Conservation (phyloP, 148 eudicot species). For the Limonium bicolor region DNA sequence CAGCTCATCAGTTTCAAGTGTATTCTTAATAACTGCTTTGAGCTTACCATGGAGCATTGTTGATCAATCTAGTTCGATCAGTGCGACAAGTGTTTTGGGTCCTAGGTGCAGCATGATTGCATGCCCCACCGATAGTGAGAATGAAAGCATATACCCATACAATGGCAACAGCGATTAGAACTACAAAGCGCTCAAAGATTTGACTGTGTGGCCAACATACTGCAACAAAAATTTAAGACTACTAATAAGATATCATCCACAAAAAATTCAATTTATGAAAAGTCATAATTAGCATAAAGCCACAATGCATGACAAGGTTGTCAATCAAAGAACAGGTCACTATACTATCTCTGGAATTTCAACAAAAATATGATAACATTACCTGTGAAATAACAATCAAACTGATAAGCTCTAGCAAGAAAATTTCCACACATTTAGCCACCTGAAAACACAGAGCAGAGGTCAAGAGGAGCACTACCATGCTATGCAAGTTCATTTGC, state of each 20-base stretch:
- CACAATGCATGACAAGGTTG: not conserved
- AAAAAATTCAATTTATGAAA: not conserved
- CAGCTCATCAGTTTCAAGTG: too few species aligned
- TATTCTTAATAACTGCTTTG: not conserved
- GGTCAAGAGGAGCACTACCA: slow-evolving; percentile 3
- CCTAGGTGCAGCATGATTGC: slow-evolving; percentile 42
- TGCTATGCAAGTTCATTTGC: not conserved
- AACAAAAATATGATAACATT: slow-evolving; percentile 7
- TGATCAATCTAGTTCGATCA: slow-evolving; percentile 77
- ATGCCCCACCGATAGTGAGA: slow-evolving; percentile 82
- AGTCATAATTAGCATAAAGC: not conserved
- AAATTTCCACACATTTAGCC: slow-evolving; percentile 94
- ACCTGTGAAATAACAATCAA: slow-evolving; percentile 79
- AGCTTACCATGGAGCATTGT: slow-evolving; percentile 73
- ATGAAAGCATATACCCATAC: slow-evolving; percentile 84
- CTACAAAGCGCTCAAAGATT: slow-evolving; percentile 82
- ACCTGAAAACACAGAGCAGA: slow-evolving; percentile 33
- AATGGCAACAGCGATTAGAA: slow-evolving; percentile 60
- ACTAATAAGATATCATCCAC: too few species aligned
- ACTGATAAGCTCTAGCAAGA: slow-evolving; percentile 72
- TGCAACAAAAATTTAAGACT: slow-evolving; percentile 21
- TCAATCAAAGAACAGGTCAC: not conserved
- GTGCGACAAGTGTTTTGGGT: slow-evolving; percentile 82
- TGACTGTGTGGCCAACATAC: slow-evolving; percentile 51
- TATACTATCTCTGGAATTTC: too few species aligned